Evolutionary conservation across 305 asterid species (phyloP).

Genomic region (Solanum hybrid): DNA sequence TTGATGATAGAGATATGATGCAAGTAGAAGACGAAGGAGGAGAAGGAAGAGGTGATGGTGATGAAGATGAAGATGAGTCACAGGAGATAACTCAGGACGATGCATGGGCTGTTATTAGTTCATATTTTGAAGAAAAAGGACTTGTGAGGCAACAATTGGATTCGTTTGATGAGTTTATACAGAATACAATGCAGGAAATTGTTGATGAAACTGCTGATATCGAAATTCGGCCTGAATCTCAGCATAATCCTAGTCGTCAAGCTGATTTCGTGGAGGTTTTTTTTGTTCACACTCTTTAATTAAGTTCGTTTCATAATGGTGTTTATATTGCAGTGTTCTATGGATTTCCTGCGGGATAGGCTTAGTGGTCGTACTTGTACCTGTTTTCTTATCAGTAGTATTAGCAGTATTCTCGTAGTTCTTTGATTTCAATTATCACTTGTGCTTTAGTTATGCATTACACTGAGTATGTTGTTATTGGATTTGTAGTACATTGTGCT

Average conservation of each 20-base stretch:
- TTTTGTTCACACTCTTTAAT: background rate
- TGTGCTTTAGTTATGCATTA: background rate
- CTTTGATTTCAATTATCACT: background rate
- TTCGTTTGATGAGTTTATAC: constrained; percentile 52
- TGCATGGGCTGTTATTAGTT: constrained; percentile 51
- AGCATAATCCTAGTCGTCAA: constrained; percentile 44
- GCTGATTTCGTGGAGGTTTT: constrained; percentile 43
- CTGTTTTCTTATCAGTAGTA: background rate
- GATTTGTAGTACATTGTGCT: background rate
- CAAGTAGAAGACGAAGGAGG: background rate
- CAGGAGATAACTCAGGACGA: constrained; percentile 42
- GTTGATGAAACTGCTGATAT: constrained; percentile 50
- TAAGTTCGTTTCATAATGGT: background rate
- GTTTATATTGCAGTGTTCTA: background rate
- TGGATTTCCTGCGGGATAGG: background rate
- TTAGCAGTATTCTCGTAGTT: background rate
- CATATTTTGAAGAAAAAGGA: constrained; percentile 54
- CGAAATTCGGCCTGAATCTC: constrained; percentile 48
- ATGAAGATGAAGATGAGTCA: constrained; percentile 15
- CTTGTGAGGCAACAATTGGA: constrained; percentile 50
- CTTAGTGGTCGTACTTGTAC: background rate
- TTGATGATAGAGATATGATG: background rate
- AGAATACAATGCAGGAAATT: constrained; percentile 58
- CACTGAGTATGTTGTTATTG: background rate
- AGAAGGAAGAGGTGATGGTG: background rate